Percentiles rank a stretch among this genome's conserved stretches.
phyloP scores from a whole-genome alignment of 192 early-diverging fungal genomes.

The Entomortierella lignicola region DNA sequence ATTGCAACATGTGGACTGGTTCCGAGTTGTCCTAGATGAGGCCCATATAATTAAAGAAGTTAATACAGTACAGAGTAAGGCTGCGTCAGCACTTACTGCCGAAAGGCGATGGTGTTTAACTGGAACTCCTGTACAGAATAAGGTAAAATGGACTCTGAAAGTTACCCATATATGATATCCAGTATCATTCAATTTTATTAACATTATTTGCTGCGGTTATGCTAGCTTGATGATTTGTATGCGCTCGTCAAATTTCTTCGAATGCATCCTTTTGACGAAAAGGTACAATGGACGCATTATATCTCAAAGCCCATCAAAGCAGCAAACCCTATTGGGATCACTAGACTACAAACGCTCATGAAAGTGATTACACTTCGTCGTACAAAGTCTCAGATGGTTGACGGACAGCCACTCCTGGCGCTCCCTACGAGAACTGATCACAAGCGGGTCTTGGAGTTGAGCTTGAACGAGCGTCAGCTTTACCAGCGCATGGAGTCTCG shows the following conservation, averaged over 20 bases:
- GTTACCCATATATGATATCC: neutral
- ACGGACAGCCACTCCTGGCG: conserved; percentile 81
- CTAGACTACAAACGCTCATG: conserved; percentile 74
- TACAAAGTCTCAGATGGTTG: conserved; percentile 82
- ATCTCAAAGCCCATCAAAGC: conserved; percentile 56
- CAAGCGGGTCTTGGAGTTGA: conserved; percentile 72
- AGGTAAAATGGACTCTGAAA: conserved; percentile 19
- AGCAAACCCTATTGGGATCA: conserved; percentile 48
- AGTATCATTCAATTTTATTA: neutral
- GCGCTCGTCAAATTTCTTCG: conserved; percentile 87
- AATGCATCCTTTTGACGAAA: conserved; percentile 53
- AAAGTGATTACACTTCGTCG: conserved; percentile 84
- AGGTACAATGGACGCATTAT: conserved; percentile 56
- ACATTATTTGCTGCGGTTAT: neutral
- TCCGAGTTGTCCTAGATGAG: conserved; percentile 92
- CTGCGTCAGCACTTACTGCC: conserved; percentile 73
- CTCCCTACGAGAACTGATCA: conserved; percentile 77
- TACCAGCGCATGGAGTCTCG: conserved; percentile 75
- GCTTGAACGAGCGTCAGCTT: conserved; percentile 71
- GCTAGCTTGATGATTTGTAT: conserved; percentile 85
- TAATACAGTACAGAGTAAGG: conserved; percentile 80
- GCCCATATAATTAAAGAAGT: conserved; percentile 93
- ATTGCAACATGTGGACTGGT: conserved; percentile 80
- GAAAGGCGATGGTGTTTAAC: conserved; percentile 90
- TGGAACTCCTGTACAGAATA: conserved; percentile 86